Evolutionary conservation across 2,329 filamentous ascomycete genomes (phyloP), one percentile per base, ranked within the genome.

Genomic region (Fusarium dlaminii): DNA sequence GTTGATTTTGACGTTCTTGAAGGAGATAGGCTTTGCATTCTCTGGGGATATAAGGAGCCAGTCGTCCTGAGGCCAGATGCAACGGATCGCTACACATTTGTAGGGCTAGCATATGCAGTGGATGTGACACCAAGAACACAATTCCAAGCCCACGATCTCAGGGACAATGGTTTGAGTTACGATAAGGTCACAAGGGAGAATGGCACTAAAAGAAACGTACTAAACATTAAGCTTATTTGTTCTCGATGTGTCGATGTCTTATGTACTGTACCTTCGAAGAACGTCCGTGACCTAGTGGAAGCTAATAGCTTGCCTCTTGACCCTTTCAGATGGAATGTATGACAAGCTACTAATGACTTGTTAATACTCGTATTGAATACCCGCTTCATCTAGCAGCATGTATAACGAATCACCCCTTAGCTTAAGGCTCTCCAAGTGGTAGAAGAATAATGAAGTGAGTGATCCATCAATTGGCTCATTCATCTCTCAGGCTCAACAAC

Each of bases 381-480:
- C 36, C 12, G 37, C 51, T n/a, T 51, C 30, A 29, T 22, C 55
- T 36, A 13, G 9, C 8, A 36, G 24, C 30, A 14, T 17, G 24
- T 18, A 18, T 29, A 22, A 58, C 9, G 17, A 56, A 51, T 34
- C 32, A 9, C 42, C 30, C 7, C n/a, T 24, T 12, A 5, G n/a
- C 30, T 7, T 13, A 6, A 13, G 10, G 32, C 22, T 29, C 13
- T 18, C 20, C 27, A 18, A 18, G 34, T 18, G 37, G 8, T 10
- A 51, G 36, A 36, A 34, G 11, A 42, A 36, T 22, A 51, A 42
- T 29, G 22, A 48, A 48, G 37, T 36, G 27, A 34, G 46, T 69
- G 62, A 49, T 75, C 56, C 72, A 72, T 62, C 58, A 75, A 73
- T 76, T 66, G 69, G 55, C 60, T 75, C 61, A 74, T 73, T 70